phyloP scores from a whole-genome alignment of 2,329 filamentous ascomycete genomes.

The Nemania abortiva region DNA sequence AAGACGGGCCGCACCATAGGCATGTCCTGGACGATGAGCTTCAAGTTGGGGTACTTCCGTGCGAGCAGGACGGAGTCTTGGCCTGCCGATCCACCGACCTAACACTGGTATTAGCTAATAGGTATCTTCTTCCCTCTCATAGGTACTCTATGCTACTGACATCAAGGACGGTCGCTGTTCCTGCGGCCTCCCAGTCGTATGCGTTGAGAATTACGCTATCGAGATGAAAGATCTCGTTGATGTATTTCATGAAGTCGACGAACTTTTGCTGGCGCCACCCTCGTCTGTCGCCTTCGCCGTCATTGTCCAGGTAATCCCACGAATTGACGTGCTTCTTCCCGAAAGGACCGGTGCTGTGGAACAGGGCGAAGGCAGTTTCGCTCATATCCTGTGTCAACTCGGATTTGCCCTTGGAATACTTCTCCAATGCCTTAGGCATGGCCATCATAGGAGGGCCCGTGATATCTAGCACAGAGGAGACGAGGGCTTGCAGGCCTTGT shows the following conservation, averaged over 20 bases:
- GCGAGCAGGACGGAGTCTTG: constrained; percentile 58
- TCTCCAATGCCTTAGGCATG: constrained; percentile 52
- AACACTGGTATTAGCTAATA: background rate
- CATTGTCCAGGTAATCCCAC: constrained; percentile 57
- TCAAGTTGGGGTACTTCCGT: constrained; percentile 56
- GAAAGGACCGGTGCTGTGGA: constrained; percentile 51
- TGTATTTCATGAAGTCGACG: constrained; percentile 56
- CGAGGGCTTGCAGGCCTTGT: constrained; percentile 52
- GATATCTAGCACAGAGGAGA: constrained; percentile 55
- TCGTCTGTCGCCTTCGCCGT: constrained; percentile 54
- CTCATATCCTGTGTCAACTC: constrained; percentile 52
- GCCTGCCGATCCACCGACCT: constrained; percentile 60
- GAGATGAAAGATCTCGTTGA: constrained; percentile 56
- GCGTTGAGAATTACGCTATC: constrained; percentile 52
- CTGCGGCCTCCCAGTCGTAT: constrained; percentile 54
- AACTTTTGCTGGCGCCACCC: constrained; percentile 57
- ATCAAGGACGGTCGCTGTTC: constrained; percentile 56
- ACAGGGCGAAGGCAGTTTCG: constrained; percentile 55
- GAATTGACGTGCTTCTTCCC: constrained; percentile 50
- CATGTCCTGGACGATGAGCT: constrained; percentile 61
- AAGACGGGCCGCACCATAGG: constrained; percentile 53
- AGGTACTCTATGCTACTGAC: constrained; percentile 47
- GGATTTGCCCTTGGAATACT: constrained; percentile 50
- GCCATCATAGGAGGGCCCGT: constrained; percentile 54
- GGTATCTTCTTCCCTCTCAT: background rate